phyloP scores from a whole-genome alignment of 2,329 filamentous ascomycete genomes.

The Thielaviopsis musarum region DNA sequence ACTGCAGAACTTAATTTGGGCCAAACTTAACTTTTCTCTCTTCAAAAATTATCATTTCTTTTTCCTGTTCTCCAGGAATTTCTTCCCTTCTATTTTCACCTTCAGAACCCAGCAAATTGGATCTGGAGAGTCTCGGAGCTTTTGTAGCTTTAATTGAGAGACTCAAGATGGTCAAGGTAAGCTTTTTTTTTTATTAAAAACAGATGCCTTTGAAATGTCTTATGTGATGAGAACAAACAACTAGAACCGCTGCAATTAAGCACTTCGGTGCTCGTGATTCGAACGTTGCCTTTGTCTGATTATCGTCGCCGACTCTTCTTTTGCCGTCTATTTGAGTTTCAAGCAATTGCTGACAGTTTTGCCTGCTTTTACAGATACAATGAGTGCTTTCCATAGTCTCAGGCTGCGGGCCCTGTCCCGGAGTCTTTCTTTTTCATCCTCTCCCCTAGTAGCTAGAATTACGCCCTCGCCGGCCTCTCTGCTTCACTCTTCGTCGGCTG shows the following conservation, averaged over 20 bases:
- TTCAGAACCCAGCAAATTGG: background rate
- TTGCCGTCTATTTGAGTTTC: background rate
- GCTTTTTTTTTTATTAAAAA: background rate
- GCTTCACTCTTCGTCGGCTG: background rate
- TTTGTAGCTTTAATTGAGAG: background rate
- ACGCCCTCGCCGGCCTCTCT: background rate
- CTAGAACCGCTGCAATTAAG: slow-evolving; percentile 36
- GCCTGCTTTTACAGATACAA: slow-evolving; percentile 17
- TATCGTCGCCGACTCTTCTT: background rate
- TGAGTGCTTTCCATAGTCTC: slow-evolving; percentile 23
- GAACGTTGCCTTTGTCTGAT: slow-evolving; percentile 16
- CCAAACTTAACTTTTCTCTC: slow-evolving; percentile 1
- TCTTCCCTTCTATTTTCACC: background rate
- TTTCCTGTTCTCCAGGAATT: background rate
- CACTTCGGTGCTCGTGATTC: slow-evolving; percentile 28
- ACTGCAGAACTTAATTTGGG: background rate
- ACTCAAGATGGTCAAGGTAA: slow-evolving; percentile 13
- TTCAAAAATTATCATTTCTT: background rate
- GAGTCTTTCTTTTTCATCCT: slow-evolving; percentile 3
- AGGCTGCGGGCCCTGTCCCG: slow-evolving; percentile 17
- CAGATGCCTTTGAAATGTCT: background rate
- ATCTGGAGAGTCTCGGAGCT: background rate
- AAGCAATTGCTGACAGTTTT: slow-evolving; percentile 1
- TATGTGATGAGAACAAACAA: slow-evolving; percentile 24
- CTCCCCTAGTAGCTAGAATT: slow-evolving; percentile 2